Evolutionary conservation across 2,329 filamentous ascomycete genomes (phyloP), one percentile per base, ranked within the genome.

Genomic region (Phaeoacremonium minimum): DNA sequence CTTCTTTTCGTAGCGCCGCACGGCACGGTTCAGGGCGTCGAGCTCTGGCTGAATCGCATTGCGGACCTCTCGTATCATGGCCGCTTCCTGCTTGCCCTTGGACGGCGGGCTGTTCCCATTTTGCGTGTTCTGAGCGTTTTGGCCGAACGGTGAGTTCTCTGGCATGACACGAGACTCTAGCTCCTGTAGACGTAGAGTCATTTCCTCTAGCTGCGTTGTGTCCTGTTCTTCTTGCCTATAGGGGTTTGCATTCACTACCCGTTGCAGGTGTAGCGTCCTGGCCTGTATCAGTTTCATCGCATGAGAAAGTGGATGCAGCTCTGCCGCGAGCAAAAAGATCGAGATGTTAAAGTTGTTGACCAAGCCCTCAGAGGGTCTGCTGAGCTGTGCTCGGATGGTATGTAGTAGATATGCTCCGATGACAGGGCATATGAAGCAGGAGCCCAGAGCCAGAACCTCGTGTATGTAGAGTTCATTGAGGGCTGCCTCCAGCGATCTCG

Each of bases 321-420:
- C 91, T 4, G 91, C 86, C 1, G 85, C 87, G 14, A 95, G 73
- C 4, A 95, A 69, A 58, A 96, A 97, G 35, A 97, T 87, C 11
- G 84, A 89, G 37, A 97, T 71, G 58, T 96, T 96, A 63, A 91
- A 94, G 58, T 95, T 87, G 5, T 88, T 95, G 6, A 97, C 83
- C 9, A 97, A 69, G 2, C 87, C 87, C 56, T 94, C 89, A 0
- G 88, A 89, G 0, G 86, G 87, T 3, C 86, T 75, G 16, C 85
- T 90, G 14, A 97, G 76, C 50, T 91, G 87, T 7, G 74, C 75
- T 34, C 91, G 80, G 40, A 96, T 85, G 15, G 78, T 68, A 55
- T 96, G 90, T 9, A 97, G 70, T 28, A 96, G 67, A 61, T 85
- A 93, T 18, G 90, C 86, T n/a, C 87, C 86, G 4, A 88, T 55